A percentile compares a stretch with the other conserved stretches of the same genome.
phyloP scores from a whole-genome alignment of 805 yeast genomes.

The Blastobotrys americana region DNA sequence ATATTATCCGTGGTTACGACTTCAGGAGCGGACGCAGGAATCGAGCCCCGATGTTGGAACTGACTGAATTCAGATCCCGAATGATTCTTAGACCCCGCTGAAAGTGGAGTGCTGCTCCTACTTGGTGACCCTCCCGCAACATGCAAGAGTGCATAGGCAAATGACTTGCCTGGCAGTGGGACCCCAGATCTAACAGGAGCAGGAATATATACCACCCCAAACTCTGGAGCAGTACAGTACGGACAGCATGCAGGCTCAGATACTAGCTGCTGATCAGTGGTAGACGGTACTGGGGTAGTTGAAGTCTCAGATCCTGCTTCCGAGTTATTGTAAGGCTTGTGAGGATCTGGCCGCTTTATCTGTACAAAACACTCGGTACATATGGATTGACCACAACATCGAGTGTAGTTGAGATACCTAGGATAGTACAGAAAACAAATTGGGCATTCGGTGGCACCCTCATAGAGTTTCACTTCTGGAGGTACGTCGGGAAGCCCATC shows the following conservation, averaged over 20 bases:
- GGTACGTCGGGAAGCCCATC: slow-evolving; percentile 7
- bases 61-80: background rate
- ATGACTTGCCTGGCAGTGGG: slow-evolving; percentile 8
- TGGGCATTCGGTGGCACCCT: slow-evolving; percentile 77
- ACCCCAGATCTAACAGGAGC: slow-evolving; percentile 47
- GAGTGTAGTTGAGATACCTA: slow-evolving; percentile 60
- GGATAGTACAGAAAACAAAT: slow-evolving; percentile 90
- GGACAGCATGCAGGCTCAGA: slow-evolving; percentile 92
- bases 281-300: slow-evolving; percentile 14
- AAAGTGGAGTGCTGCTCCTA: slow-evolving; percentile 4
- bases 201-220: slow-evolving; percentile 77
- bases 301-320: slow-evolving; percentile 9
- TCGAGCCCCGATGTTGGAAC: slow-evolving; percentile 34
- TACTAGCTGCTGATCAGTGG: slow-evolving; percentile 48
- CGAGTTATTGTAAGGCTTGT: slow-evolving; percentile 67
- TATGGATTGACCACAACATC: slow-evolving; percentile 89
- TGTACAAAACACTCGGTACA: slow-evolving; percentile 97
- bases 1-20: slow-evolving; percentile 76
- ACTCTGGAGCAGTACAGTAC: slow-evolving; percentile 80
- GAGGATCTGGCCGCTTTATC: slow-evolving; percentile 85
- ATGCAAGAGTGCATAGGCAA: slow-evolving; percentile 2
- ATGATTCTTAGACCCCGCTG: background rate
- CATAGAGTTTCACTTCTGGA: slow-evolving; percentile 54
- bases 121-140: background rate
- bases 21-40: slow-evolving; percentile 59